Conservation (phyloP, 2,329 filamentous ascomycete genomes). For the Exophiala oligosperma region DNA sequence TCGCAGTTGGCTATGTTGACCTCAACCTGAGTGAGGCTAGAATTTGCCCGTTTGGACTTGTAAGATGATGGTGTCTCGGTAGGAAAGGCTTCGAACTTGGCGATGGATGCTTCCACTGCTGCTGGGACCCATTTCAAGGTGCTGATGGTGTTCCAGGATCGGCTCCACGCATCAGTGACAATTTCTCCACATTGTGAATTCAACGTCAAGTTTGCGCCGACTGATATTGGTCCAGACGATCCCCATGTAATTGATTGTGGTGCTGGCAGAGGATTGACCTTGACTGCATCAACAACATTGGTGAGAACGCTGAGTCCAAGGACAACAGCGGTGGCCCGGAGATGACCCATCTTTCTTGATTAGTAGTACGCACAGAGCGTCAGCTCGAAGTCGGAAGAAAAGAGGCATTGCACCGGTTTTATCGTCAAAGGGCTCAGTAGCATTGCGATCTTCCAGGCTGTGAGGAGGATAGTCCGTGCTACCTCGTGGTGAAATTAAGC, state of each 20-base stretch:
- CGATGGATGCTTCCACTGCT: conserved; percentile 53
- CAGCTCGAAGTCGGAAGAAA: not conserved
- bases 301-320: not conserved
- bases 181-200: conserved; percentile 40
- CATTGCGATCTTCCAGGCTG: not conserved
- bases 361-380: not conserved
- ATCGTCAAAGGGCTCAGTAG: not conserved
- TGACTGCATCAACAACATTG: conserved; percentile 40
- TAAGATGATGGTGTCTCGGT: conserved; percentile 32
- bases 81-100: conserved; percentile 54
- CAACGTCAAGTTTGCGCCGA: conserved; percentile 42
- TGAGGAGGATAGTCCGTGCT: not conserved
- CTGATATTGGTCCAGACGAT: conserved; percentile 48
- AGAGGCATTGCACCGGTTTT: not conserved
- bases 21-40: conserved; percentile 44
- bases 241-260: conserved; percentile 56
- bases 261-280: conserved; percentile 56
- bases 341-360: not conserved
- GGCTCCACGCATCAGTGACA: conserved; percentile 50
- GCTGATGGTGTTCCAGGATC: conserved; percentile 49
- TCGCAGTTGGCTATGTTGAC: conserved; percentile 47
- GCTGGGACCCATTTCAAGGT: conserved; percentile 56
- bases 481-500: not conserved
- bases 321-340: not conserved
- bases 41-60: conserved; percentile 12